Conservation (phyloP, 2,329 filamentous ascomycete species). For the Coniochaeta sp. region DNA sequence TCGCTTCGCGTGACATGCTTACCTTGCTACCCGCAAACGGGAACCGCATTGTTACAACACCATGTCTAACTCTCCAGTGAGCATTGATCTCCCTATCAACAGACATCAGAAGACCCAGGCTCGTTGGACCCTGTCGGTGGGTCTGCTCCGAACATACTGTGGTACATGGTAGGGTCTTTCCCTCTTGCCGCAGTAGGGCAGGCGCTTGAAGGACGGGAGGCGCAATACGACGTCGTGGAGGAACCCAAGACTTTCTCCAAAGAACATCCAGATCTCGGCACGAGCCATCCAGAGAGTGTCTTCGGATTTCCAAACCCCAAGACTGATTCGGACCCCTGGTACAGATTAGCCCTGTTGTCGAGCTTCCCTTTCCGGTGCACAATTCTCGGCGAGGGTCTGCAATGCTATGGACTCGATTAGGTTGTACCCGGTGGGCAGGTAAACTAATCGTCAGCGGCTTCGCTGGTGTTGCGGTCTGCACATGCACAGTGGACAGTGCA, state of each 20-base stretch:
- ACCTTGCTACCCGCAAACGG: background rate
- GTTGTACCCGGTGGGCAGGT: background rate
- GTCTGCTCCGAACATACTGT: background rate
- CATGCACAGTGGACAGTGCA: too few relatives aligned
- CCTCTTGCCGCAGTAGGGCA: background rate
- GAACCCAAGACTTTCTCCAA: background rate
- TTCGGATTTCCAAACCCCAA: background rate
- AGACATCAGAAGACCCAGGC: background rate
- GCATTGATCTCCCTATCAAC: background rate
- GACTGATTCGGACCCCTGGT: background rate
- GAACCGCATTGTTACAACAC: background rate
- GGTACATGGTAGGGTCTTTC: background rate
- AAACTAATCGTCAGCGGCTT: background rate
- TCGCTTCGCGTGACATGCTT: background rate
- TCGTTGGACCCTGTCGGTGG: background rate
- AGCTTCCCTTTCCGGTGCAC: slow-evolving; percentile 2
- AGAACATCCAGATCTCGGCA: background rate
- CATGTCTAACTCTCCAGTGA: background rate
- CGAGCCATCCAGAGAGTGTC: background rate
- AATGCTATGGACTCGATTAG: background rate
- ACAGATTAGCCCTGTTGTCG: background rate
- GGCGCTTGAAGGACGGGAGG: background rate
- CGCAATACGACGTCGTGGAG: background rate
- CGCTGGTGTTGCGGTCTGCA: background rate
- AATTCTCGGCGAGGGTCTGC: background rate